Base-by-base conservation (phyloP, 306 rosid species). In the Vicia faba region DNA sequence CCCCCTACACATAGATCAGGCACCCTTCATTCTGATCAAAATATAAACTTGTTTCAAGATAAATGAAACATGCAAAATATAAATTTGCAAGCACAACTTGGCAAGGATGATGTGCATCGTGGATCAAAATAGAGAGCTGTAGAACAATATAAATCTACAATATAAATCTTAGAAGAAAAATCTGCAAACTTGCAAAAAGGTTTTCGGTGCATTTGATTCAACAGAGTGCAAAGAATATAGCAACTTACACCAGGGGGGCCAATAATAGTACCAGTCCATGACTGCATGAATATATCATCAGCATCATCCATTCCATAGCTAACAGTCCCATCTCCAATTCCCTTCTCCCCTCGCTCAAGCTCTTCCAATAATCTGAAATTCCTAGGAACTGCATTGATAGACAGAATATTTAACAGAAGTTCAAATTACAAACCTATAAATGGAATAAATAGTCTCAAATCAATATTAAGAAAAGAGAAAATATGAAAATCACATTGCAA, bases 261-360 rank as follows among this genome's bases (percentile, higher is more conserved):
- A 50, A 93, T 93, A 46, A 93, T 79, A 73, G 99, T 93, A 60
- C 99, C 99, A 5, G 96, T 93, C 98, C 96, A 93, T 19, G 96
- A 93, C 70, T 87, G 93, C 98, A 93, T 93, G 78, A 64, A 84
- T 72, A 93, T 79, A 85, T 93, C 99, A 72, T 93, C 96, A 13
- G 96, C 99, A 66, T 88, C 99, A 79, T 93, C 97, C 99, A 93
- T 93, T 71, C 98, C 98, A 73, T 93, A 93, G 80, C 98, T 93
- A 50, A 93, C 98, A 68, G 98, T 92, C 68, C 96, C 96, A 89
- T 92, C 96, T 59, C 98, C 96, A 31, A 92, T 92, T 75, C 98
- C 98, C 80, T 92, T 92, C 69, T 92, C 98, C 40, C 98, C 98
- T 82, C 98, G 87, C 79, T 93, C 98, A 57, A 93, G 99, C 78